A percentile compares a stretch with the other conserved stretches of the same genome.
Evolutionary conservation across 176 grass and related monocot species (phyloP).

Genomic region (Triticum turgidum): DNA sequence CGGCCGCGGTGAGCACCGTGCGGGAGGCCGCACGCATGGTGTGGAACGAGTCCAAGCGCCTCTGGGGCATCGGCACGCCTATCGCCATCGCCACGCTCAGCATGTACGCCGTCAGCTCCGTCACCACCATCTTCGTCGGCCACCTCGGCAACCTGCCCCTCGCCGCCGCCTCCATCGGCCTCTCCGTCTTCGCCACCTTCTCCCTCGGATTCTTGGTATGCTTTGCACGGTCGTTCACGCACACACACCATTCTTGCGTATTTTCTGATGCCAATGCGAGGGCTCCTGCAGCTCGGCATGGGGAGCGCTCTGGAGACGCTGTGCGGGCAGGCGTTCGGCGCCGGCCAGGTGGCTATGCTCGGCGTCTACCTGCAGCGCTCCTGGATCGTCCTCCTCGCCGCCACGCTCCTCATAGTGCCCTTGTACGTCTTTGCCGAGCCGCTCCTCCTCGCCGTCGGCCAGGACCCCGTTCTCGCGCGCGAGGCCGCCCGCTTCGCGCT

Average conservation of each 20-base stretch:
- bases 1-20: background rate
- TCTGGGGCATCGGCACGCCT: constrained; percentile 62
- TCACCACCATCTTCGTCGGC: constrained; percentile 62
- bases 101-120: constrained; percentile 42
- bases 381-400: constrained; percentile 42
- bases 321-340: constrained; percentile 58
- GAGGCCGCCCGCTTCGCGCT: constrained; percentile 43
- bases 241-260: background rate
- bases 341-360: constrained; percentile 50
- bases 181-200: constrained; percentile 63
- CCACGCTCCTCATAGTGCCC: constrained; percentile 21
- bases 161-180: constrained; percentile 50
- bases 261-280: background rate
- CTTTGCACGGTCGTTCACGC: background rate
- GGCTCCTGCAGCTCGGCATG: constrained; percentile 42
- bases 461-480: constrained; percentile 43
- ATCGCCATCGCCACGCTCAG: constrained; percentile 50
- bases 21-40: constrained; percentile 27
- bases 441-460: constrained; percentile 40
- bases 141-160: constrained; percentile 67
- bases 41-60: constrained; percentile 41
- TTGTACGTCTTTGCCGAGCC: constrained; percentile 47
- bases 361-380: constrained; percentile 63
- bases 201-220: constrained; percentile 54
- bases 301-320: constrained; percentile 67